Evolutionary conservation across 164 flowering plant genomes (phyloP), one percentile per base, ranked within the genome.

Genomic region (Annona cherimola): DNA sequence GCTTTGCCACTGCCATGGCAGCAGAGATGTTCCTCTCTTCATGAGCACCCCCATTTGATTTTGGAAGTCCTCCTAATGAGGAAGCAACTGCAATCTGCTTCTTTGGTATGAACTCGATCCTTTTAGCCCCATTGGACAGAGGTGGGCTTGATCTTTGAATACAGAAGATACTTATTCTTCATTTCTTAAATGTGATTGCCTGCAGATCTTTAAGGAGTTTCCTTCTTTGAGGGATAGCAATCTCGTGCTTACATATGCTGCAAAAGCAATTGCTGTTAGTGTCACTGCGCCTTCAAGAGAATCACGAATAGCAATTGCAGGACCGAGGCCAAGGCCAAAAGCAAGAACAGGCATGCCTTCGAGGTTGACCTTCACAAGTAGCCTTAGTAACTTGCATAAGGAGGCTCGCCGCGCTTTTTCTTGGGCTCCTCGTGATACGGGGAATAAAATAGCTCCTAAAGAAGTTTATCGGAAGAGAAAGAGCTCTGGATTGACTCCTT

Each of bases 351-450:
- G 89, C 72, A 81, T 78, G 16, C 85, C 95, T 64, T 75, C 84
- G 20, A 82, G 81, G 81, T 85, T 92, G 74, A 90, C 93, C 63
- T 90, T 96, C 70, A 76, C 88, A 16, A 88, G 81, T 78, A 92
- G 98, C 79, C 81, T 96, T 67, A 91, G 88, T 79, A 90, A 93
- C 79, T 83, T 96, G 76, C 97, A 93, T 69, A 96, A 86, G 79
- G 99, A 95, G 81, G 97, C 99, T 68, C 89, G 99, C 26, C 82
- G 98, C 77, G 97, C 98, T 69, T 92, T 96, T 76, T 96, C 99
- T 71, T 95, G 99, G 99, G 75, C 90, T 55, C 89, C 95, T 62
- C 94, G 96, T 69, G 89, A 86, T 76, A 77, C 77, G 73, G 95
- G 87, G 62, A 94, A 86, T 41, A 92, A 86, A 77, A 65, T 66